Base-by-base conservation (phyloP, 176 grass and related monocot species). In the Oryza nivara region DNA sequence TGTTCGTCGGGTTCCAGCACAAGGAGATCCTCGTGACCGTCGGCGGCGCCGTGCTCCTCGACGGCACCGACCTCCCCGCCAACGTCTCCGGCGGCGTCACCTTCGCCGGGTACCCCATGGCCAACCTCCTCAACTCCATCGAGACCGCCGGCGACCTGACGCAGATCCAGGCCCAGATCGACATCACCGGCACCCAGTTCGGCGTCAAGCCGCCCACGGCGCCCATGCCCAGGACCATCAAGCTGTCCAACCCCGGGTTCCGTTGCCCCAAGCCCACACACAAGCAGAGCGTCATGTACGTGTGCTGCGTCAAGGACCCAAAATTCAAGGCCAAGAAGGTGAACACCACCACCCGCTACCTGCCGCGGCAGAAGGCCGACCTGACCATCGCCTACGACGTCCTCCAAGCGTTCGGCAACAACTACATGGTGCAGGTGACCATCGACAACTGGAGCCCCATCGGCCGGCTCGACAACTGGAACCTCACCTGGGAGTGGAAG, bases 401-500 rank as follows among this genome's bases (percentile, higher is more conserved):
- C 58, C 65, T 95, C 32, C 83, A 92, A 78, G 72, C 93, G 1
- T 89, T 63, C 58, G 81, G 72, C n/a, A 96, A 87, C 91, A 95
- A 73, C 86, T 99, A 99, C 89, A 7, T 86, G 60, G 93, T 82
- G 32, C 91, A 99, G 80, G 91, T 98, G 83, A 96, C 93, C 48
- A 92, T 99, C 79, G 88, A 99, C 89, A 99, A 93, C 85, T 90
- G 92, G 93, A 92, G 85, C 83, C 93, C 91, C 54, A 85, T 99
- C 22, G 87, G 89, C 74, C 89, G 93, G 7, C 91, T 99, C 6
- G 96, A 99, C 86, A 96, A 94, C 71, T 99, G 96, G 96, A 95
- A 99, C 78, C 85, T 99, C 19, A 96, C 93, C 10, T 99, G 96
- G 96, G 93, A 99, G 83, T 99, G 96, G 93, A 93, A 95, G 78